phyloP scores from a whole-genome alignment of 495 filamentous ascomycete species.

The Aspergillus funiculosus region DNA sequence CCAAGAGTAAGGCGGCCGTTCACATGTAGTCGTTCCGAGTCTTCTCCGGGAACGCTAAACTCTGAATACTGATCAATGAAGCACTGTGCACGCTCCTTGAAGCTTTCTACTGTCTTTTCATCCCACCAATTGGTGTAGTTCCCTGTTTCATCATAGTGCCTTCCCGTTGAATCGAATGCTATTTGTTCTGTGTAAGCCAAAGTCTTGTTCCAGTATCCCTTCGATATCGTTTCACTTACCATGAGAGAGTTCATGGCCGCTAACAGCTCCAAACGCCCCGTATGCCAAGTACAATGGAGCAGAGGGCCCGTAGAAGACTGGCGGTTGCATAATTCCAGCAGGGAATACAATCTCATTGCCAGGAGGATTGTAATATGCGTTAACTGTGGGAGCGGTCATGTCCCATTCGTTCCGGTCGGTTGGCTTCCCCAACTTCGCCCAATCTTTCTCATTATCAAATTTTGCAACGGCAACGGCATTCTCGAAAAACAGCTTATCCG shows the following conservation, averaged over 20 bases:
- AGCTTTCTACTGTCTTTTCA: slow-evolving; percentile 55
- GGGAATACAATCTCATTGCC: slow-evolving; percentile 68
- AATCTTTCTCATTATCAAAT: slow-evolving; percentile 44
- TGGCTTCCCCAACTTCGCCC: slow-evolving; percentile 55
- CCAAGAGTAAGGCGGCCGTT: slow-evolving; percentile 64
- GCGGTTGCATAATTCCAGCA: slow-evolving; percentile 68
- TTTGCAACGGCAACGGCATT: slow-evolving; percentile 50
- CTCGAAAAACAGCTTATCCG: slow-evolving; percentile 51
- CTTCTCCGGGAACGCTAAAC: slow-evolving; percentile 51
- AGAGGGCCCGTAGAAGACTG: slow-evolving; percentile 55
- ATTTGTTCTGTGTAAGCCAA: not conserved
- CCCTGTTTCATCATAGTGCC: slow-evolving; percentile 61
- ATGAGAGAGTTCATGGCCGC: slow-evolving; percentile 69
- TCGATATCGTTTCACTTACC: slow-evolving; percentile 25
- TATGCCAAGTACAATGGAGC: slow-evolving; percentile 63
- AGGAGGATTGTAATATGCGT: slow-evolving; percentile 59
- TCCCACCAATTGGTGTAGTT: slow-evolving; percentile 69
- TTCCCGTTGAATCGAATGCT: slow-evolving; percentile 66
- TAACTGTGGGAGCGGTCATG: slow-evolving; percentile 57
- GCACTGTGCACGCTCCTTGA: slow-evolving; percentile 59
- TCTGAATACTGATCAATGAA: slow-evolving; percentile 65
- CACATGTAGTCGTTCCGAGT: slow-evolving; percentile 55
- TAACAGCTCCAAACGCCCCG: slow-evolving; percentile 64
- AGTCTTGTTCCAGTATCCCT: not conserved
- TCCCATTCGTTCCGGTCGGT: slow-evolving; percentile 57